phyloP scores from a whole-genome alignment of 352 stramenopile genomes.

The Phytopythium sindhum region DNA sequence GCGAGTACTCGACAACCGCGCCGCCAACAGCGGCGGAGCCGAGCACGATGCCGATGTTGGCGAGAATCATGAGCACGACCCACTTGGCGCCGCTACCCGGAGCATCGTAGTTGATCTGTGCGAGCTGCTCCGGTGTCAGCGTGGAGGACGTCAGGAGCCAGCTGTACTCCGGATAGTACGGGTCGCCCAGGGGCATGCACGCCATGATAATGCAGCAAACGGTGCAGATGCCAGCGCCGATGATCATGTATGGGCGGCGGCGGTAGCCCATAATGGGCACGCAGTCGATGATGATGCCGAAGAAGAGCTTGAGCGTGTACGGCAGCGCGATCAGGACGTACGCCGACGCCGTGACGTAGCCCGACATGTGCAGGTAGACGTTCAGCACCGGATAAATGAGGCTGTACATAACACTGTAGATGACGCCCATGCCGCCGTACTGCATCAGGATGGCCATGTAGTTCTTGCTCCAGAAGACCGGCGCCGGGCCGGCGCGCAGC shows the following conservation, averaged over 20 bases:
- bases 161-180: constrained; percentile 33
- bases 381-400: constrained; percentile 73
- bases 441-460: constrained; percentile 65
- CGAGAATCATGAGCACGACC: constrained; percentile 37
- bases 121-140: constrained; percentile 19
- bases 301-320: constrained; percentile 69
- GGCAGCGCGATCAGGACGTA: constrained; percentile 51
- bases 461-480: constrained; percentile 29
- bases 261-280: constrained; percentile 61
- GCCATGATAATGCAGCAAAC: constrained; percentile 51
- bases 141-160: constrained; percentile 37
- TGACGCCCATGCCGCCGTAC: constrained; percentile 60
- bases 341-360: constrained; percentile 60
- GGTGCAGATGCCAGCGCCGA: constrained; percentile 56
- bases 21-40: constrained; percentile 32
- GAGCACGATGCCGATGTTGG: constrained; percentile 35
- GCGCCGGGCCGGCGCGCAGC: constrained; percentile 30
- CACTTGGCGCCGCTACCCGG: constrained; percentile 25
- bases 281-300: constrained; percentile 59
- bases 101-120: constrained; percentile 25
- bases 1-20: constrained; percentile 48
- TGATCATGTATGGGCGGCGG: constrained; percentile 65
- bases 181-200: constrained; percentile 30
- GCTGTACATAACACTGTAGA: constrained; percentile 55
- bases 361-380: constrained; percentile 69